These are phyloP conservation scores for Stephania yunnanensis DNA, from an alignment of 164 flowering plant genomes.

Conservation along the genomic window DNA sequence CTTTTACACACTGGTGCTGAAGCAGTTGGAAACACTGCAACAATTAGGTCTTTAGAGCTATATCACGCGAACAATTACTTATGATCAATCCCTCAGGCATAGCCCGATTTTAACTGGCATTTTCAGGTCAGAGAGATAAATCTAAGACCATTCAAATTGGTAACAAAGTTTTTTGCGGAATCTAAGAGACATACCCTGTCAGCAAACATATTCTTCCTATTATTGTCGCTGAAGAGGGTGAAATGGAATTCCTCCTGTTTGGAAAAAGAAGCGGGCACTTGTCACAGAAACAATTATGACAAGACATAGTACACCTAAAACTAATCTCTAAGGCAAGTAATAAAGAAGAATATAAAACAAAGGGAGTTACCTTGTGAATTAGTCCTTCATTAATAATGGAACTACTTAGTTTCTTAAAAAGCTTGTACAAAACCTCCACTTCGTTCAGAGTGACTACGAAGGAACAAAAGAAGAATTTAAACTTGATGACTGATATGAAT, in stretches of 20 bases:
- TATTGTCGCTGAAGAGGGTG: slow-evolving; percentile 55
- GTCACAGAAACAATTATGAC: not conserved
- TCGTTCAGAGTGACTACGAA: slow-evolving; percentile 18
- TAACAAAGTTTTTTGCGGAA: not conserved
- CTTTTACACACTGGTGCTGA: no score
- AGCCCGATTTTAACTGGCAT: no score
- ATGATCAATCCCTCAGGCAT: no score
- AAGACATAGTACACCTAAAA: not conserved
- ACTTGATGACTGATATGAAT: not conserved
- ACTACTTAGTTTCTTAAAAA: slow-evolving; percentile 17
- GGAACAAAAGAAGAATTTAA: not conserved
- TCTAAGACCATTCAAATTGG: not conserved
- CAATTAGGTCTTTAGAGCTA: no score
- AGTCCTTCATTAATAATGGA: slow-evolving; percentile 15
- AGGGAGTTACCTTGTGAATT: slow-evolving; percentile 3
- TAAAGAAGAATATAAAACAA: not conserved
- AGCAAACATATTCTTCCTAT: slow-evolving; percentile 55
- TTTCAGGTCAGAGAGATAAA: no score
- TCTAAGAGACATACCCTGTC: slow-evolving; percentile 44
- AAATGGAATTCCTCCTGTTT: slow-evolving; percentile 72
- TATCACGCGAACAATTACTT: no score
- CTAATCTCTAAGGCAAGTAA: not conserved
- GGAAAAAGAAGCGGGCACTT: not conserved
- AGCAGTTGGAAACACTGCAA: no score
- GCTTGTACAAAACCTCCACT: slow-evolving; percentile 15